Base-by-base conservation (phyloP, 1,139 yeast species). In the Schwanniomyces etchellsii region DNA sequence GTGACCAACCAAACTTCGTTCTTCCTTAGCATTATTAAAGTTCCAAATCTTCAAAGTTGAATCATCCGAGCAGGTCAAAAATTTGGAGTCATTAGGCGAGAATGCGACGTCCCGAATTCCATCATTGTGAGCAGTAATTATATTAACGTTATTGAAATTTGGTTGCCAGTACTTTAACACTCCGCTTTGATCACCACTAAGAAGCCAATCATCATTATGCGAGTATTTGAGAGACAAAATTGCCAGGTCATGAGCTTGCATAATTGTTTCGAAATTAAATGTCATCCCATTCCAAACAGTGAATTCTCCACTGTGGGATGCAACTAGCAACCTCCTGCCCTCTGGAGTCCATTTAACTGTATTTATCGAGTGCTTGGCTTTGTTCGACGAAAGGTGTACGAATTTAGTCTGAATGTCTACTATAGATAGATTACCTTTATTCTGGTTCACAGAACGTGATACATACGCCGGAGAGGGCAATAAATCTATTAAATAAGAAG, bases 211-310 rank as follows among this genome's bases (percentile, higher is more conserved):
- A 38, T 88, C 96, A 40, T 82, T 82, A 52, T 88, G 95, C 7
- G 93, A 80, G 55, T 89, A 93, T 39, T 76, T 73, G 50, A 86
- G 63, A 1, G 93, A 69, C 18, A 91, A 70, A 20, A 91, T 82
- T 0, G 96, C 89, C 38, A 82, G 72, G 52, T 93, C 98, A 57
- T 93, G 98, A 1, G 98, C 97, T 62, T 91, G 98, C 93, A 89
- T 91, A 43, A 93, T 88, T 30, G 96, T 85, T 55, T 91, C 99
- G 51, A 91, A 89, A 51, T 86, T 88, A 61, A 91, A 91, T 5
- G 95, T 82, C 71, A 84, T 74, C 10, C 97, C 97, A 54, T 89
- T 89, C 98, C 98, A 91, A 26, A 91, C 65, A 5, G 98, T 89
- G 56, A 91, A 89, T 52, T 91, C 99, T 20, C 99, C 99, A 39